Conservation (phyloP, 164 flowering plant species). For the Magnolia sinica region DNA sequence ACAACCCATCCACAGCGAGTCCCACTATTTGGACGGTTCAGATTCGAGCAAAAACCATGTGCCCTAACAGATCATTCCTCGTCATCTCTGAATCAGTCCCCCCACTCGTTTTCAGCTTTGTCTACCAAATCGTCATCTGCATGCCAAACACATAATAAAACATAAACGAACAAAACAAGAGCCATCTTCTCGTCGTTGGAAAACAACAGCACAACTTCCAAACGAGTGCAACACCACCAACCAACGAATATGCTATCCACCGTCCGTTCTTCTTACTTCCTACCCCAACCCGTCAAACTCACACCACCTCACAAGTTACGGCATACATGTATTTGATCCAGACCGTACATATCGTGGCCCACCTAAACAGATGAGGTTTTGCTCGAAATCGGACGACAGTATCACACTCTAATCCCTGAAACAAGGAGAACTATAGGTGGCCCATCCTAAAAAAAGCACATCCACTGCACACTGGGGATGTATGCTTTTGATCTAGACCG, state of each 20-base stretch:
- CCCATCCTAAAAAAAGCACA: neutral
- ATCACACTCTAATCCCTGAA: no score
- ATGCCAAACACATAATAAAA: neutral
- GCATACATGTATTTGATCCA: constrained; percentile 1
- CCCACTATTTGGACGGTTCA: neutral
- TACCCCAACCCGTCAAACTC: constrained; percentile 17
- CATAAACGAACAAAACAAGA: neutral
- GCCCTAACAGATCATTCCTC: neutral
- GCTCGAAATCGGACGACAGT: no score
- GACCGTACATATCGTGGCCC: no score
- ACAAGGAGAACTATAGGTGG: no score
- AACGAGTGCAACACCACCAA: constrained; percentile 23
- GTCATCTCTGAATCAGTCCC: neutral
- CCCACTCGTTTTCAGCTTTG: neutral
- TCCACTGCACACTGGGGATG: neutral
- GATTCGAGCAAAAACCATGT: neutral
- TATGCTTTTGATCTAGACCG: neutral
- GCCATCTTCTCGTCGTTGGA: constrained; percentile 2
- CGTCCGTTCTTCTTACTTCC: constrained; percentile 25
- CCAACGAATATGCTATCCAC: constrained; percentile 35
- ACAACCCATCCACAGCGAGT: neutral
- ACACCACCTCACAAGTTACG: neutral
- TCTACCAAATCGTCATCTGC: constrained; percentile 1
- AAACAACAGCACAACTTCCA: constrained; percentile 40
- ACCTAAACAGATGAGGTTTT: no score